These are phyloP conservation scores for Leersia perrieri DNA, from an alignment of 176 grass and related monocot genomes.

Conservation along the genomic window DNA sequence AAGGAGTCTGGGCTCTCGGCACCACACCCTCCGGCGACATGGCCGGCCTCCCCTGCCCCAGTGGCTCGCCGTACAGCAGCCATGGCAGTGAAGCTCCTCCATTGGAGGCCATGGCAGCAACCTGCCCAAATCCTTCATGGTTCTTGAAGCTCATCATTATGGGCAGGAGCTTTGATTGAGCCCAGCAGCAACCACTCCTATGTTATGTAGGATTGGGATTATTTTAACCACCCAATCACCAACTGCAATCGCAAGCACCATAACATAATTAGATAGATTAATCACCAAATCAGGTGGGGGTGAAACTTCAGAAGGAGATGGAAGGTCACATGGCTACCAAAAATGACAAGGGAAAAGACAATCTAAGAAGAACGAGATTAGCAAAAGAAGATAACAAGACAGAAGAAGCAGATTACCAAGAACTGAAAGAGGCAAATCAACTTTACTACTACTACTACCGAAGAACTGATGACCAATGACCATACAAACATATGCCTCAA, in stretches of 20 bases:
- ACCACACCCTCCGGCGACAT: slow-evolving; percentile 26
- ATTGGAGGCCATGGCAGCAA: neutral
- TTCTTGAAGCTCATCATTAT: slow-evolving; percentile 46
- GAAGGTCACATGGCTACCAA: neutral
- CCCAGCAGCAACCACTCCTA: neutral
- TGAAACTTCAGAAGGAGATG: neutral
- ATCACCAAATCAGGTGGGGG: neutral
- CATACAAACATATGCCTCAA: neutral
- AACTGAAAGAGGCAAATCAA: neutral
- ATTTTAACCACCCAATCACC: slow-evolving; percentile 28
- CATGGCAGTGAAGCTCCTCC: slow-evolving; percentile 43
- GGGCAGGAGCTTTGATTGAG: neutral
- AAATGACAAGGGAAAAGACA: neutral
- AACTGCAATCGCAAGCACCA: slow-evolving; percentile 33
- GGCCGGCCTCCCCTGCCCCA: slow-evolving; percentile 40
- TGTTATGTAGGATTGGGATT: neutral
- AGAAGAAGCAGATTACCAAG: neutral
- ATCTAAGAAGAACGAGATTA: neutral
- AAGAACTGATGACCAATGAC: neutral
- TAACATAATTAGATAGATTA: slow-evolving; percentile 8
- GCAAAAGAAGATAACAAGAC: neutral
- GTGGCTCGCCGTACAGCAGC: slow-evolving; percentile 49
- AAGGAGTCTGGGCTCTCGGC: slow-evolving; percentile 26
- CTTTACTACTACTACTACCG: neutral
- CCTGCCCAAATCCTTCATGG: slow-evolving; percentile 32